These are phyloP conservation scores for Colletotrichum sp. DNA, from an alignment of 2,329 filamentous ascomycete species.

Conservation along the genomic window DNA sequence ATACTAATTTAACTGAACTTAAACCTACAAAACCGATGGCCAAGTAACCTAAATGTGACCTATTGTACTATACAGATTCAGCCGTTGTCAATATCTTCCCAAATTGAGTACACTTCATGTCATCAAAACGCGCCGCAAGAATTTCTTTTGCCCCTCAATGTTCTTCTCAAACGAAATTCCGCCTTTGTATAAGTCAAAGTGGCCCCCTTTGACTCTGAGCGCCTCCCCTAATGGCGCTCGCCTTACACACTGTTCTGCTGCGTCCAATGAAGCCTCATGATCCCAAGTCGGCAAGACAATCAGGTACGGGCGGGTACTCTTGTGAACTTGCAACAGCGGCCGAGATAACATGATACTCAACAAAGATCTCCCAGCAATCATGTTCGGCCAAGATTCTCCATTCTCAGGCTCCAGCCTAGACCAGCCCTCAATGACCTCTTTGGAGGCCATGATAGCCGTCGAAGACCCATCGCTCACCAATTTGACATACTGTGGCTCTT, in stretches of 20 bases:
- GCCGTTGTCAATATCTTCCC: background rate
- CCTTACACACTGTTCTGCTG: conserved; percentile 4
- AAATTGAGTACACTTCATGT: background rate
- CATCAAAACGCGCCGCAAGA: background rate
- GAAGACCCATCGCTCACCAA: conserved; percentile 5
- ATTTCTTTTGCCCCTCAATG: background rate
- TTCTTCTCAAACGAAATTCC: conserved; percentile 6
- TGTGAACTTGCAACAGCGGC: background rate
- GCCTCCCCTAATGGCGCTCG: conserved; percentile 3
- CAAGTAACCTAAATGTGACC: background rate
- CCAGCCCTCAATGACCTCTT: conserved; percentile 7
- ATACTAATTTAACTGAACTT: background rate
- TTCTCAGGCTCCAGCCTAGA: background rate
- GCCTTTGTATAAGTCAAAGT: conserved; percentile 5
- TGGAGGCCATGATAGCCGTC: conserved; percentile 2
- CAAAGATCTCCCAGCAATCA: conserved; percentile 6
- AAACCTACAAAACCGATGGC: background rate
- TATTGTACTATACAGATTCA: background rate
- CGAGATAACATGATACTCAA: background rate
- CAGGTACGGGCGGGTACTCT: background rate
- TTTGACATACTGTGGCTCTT: conserved; percentile 1
- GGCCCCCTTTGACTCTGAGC: background rate
- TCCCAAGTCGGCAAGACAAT: conserved; percentile 12
- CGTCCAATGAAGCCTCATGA: conserved; percentile 3
- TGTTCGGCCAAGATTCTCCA: background rate